A percentile compares a stretch with the other conserved stretches of the same genome.
phyloP scores from a whole-genome alignment of 2,329 filamentous ascomycete genomes.

The Penicillium capsulatum region DNA sequence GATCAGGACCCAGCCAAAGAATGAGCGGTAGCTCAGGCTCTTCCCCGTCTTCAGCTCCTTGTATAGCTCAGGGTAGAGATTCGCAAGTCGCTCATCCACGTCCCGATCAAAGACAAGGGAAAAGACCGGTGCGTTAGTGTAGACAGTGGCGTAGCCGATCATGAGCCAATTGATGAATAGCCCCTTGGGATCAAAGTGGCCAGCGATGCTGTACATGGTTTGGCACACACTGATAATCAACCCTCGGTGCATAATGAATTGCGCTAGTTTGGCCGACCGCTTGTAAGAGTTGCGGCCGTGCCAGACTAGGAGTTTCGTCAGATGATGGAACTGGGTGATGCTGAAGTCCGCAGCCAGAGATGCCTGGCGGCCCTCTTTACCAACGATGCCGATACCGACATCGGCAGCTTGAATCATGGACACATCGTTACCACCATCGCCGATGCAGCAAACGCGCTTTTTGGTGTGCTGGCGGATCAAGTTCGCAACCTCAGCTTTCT shows the following conservation, averaged over 20 bases:
- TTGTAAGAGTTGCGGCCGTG: conserved; percentile 98
- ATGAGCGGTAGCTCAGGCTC: conserved; percentile 84
- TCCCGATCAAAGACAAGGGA: conserved; percentile 92
- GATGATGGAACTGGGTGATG: conserved; percentile 89
- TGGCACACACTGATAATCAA: conserved; percentile 94
- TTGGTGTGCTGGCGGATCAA: conserved; percentile 88
- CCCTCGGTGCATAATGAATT: conserved; percentile 97
- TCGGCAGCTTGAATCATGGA: conserved; percentile 99
- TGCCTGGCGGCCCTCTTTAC: conserved; percentile 94
- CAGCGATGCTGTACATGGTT: conserved; percentile 93
- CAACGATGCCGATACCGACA: conserved; percentile 95
- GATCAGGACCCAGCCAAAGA: conserved; percentile 94
- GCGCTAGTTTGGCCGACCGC: conserved; percentile 86
- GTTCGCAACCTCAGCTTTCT: conserved; percentile 90
- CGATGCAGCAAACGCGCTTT: conserved; percentile 95
- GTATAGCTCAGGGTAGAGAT: conserved; percentile 94
- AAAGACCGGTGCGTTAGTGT: conserved; percentile 90
- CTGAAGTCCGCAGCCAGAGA: conserved; percentile 94
- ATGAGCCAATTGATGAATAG: conserved; percentile 96
- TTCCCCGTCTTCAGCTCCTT: conserved; percentile 90
- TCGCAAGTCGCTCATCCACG: conserved; percentile 88
- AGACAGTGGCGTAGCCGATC: conserved; percentile 92
- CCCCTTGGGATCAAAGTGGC: conserved; percentile 87
- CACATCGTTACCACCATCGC: conserved; percentile 96
- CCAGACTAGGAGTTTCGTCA: conserved; percentile 98